phyloP scores from a whole-genome alignment of 805 yeast genomes.

The Tetrapisispora fleetii region DNA sequence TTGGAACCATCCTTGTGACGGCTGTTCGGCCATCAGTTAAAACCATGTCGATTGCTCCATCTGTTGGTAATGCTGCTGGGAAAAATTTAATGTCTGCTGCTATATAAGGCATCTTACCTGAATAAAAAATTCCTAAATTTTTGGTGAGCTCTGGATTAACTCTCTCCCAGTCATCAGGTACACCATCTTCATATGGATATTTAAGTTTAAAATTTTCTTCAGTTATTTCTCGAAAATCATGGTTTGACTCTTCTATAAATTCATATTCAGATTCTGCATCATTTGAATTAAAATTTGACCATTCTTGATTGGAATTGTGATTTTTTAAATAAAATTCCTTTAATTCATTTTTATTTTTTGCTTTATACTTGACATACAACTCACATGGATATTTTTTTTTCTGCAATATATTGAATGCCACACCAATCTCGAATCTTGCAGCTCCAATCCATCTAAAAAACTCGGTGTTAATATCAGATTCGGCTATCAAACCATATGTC shows the following conservation, averaged over 20 bases:
- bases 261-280: neutral
- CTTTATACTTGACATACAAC: slow-evolving; percentile 57
- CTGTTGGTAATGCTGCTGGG: slow-evolving; percentile 87
- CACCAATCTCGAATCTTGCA: slow-evolving; percentile 76
- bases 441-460: slow-evolving; percentile 81
- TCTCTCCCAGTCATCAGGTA: slow-evolving; percentile 63
- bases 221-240: slow-evolving; percentile 14
- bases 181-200: slow-evolving; percentile 32
- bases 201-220: slow-evolving; percentile 38
- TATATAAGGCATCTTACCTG: slow-evolving; percentile 88
- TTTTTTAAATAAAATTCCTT: slow-evolving; percentile 36
- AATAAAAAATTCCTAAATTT: slow-evolving; percentile 64
- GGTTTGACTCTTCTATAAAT: neutral
- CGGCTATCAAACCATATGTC: slow-evolving; percentile 86
- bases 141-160: slow-evolving; percentile 39
- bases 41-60: slow-evolving; percentile 79
- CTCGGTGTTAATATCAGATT: slow-evolving; percentile 89
- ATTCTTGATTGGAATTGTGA: slow-evolving; percentile 7
- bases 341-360: slow-evolving; percentile 44
- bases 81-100: slow-evolving; percentile 77
- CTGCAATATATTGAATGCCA: slow-evolving; percentile 47
- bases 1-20: slow-evolving; percentile 43
- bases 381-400: slow-evolving; percentile 74
- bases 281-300: neutral
- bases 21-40: slow-evolving; percentile 59